phyloP scores from a whole-genome alignment of 1,284 basidiomycete species.

The Ganoderma meredithae region DNA sequence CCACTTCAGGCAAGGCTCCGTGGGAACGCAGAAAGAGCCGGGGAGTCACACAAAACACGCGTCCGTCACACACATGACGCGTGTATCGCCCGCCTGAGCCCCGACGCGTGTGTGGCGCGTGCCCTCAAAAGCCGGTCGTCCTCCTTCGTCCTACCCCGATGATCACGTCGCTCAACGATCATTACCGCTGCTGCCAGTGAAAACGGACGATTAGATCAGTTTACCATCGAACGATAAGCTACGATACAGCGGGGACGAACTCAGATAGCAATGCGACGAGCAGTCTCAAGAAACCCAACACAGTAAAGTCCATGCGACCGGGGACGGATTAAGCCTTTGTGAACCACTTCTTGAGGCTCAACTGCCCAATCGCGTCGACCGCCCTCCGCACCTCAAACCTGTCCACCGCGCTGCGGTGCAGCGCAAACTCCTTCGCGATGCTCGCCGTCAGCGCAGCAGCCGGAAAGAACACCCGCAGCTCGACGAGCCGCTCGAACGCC shows the following conservation, averaged over 20 bases:
- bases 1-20: slow-evolving; percentile 25
- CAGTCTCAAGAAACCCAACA: not conserved
- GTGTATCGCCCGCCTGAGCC: slow-evolving; percentile 24
- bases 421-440: slow-evolving; percentile 67
- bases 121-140: not conserved
- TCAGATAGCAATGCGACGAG: slow-evolving; percentile 10
- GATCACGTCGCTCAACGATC: not conserved
- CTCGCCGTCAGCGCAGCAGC: slow-evolving; percentile 53
- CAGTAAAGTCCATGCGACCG: not conserved
- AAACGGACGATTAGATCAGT: not conserved
- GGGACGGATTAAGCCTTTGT: slow-evolving; percentile 52
- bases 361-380: slow-evolving; percentile 70
- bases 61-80: slow-evolving; percentile 30
- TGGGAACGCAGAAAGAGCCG: slow-evolving; percentile 23
- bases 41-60: slow-evolving; percentile 28
- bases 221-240: not conserved
- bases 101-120: slow-evolving; percentile 28
- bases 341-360: slow-evolving; percentile 81
- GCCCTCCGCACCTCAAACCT: slow-evolving; percentile 67
- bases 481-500: slow-evolving; percentile 74
- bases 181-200: not conserved
- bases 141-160: not conserved
- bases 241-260: not conserved
- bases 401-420: slow-evolving; percentile 67
- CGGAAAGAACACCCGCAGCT: slow-evolving; percentile 58